phyloP scores from a whole-genome alignment of 495 filamentous ascomycete species.

The Xylaria intraflava region DNA sequence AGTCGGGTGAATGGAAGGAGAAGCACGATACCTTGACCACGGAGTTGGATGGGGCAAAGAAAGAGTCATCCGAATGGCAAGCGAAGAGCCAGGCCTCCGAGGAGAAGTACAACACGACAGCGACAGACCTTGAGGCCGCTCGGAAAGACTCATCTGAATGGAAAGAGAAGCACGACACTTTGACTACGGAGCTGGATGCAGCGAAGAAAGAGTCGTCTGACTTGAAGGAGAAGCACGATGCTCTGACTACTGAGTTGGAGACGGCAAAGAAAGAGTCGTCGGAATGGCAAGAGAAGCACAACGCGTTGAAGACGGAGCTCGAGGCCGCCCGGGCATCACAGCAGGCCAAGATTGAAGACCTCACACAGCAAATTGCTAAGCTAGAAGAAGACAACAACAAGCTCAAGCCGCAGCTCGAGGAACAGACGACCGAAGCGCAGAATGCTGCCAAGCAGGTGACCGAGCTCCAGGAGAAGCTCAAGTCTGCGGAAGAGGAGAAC shows the following conservation, averaged over 20 bases:
- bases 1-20: background rate
- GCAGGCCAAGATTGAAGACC: background rate
- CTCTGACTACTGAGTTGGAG: background rate
- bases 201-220: background rate
- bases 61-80: background rate
- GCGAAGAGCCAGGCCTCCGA: background rate
- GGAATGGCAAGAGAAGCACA: background rate
- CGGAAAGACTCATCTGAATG: background rate
- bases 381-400: background rate
- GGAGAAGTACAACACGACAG: background rate
- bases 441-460: slow-evolving; percentile 4
- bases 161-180: background rate
- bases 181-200: background rate
- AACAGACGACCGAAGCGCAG: background rate
- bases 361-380: background rate
- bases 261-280: background rate
- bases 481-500: slow-evolving; percentile 3
- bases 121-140: background rate
- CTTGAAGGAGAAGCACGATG: background rate
- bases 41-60: slow-evolving; percentile 3
- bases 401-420: slow-evolving; percentile 4
- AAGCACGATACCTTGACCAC: background rate
- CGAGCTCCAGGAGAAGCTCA: slow-evolving; percentile 9
- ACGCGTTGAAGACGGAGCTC: background rate
- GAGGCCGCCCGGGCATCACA: background rate